Evolutionary conservation across 495 filamentous ascomycete genomes (phyloP).

Genomic region (Podospora pseudopauciseta): DNA sequence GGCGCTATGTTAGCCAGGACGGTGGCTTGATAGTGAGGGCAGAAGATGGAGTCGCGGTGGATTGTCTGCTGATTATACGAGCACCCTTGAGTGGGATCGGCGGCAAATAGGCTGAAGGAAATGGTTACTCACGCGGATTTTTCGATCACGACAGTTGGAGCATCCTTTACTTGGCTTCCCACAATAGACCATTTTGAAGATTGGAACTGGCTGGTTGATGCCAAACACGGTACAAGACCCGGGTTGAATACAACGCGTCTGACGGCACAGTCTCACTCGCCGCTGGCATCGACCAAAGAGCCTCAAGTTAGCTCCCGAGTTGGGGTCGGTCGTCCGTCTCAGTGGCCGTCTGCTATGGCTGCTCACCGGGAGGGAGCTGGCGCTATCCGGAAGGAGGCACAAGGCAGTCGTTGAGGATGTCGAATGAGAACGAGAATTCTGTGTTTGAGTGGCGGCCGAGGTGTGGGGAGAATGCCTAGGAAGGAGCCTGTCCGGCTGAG

Average conservation of each 20-base stretch:
- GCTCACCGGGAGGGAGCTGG: not conserved
- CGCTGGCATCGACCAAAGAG: conserved; percentile 7
- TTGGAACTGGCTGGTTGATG: not conserved
- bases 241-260: conserved; percentile 9
- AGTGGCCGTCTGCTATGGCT: conserved; percentile 1
- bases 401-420: not conserved
- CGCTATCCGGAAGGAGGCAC: conserved; percentile 5
- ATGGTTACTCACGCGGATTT: conserved; percentile 39
- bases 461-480: conserved; percentile 15
- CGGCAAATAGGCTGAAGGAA: not conserved
- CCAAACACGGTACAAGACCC: conserved; percentile 10
- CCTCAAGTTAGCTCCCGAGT: conserved; percentile 9
- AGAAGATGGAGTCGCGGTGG: not conserved
- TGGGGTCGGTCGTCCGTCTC: not conserved
- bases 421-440: not conserved
- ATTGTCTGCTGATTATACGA: not conserved
- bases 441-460: conserved; percentile 1
- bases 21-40: not conserved
- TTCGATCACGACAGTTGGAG: conserved; percentile 57
- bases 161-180: conserved; percentile 70
- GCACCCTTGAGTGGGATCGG: conserved; percentile 1
- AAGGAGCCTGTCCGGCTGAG: conserved; percentile 16
- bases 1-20: conserved; percentile 17
- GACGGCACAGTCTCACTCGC: conserved; percentile 17
- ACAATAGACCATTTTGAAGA: conserved; percentile 61